phyloP scores from a whole-genome alignment of 2,329 filamentous ascomycete genomes.

The Metarhizium brunneum region DNA sequence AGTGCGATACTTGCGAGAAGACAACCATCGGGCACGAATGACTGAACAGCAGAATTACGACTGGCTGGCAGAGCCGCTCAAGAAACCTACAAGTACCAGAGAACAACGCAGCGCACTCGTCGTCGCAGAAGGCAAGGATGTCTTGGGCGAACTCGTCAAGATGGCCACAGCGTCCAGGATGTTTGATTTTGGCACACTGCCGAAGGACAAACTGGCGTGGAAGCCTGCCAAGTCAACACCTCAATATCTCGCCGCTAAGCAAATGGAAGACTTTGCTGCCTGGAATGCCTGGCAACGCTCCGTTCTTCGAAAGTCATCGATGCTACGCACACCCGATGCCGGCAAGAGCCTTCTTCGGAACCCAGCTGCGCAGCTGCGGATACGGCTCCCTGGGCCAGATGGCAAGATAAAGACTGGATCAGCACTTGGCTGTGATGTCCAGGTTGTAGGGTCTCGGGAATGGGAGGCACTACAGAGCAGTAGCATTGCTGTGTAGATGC shows the following conservation, averaged over 20 bases:
- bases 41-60: slow-evolving; percentile 45
- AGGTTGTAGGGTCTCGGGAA: slow-evolving; percentile 43
- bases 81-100: slow-evolving; percentile 30
- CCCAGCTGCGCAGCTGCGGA: slow-evolving; percentile 39
- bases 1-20: slow-evolving; percentile 58
- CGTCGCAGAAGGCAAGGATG: slow-evolving; percentile 52
- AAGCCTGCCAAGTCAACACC: slow-evolving; percentile 54
- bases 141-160: slow-evolving; percentile 54
- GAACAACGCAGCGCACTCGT: slow-evolving; percentile 44
- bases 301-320: slow-evolving; percentile 43
- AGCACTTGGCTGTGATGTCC: slow-evolving; percentile 26
- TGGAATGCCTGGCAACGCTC: slow-evolving; percentile 51
- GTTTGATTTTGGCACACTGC: slow-evolving; percentile 49
- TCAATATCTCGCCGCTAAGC: slow-evolving; percentile 55
- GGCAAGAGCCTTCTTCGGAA: slow-evolving; percentile 13
- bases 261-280: slow-evolving; percentile 54
- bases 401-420: slow-evolving; percentile 31
- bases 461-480: slow-evolving; percentile 46
- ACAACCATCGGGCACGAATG: slow-evolving; percentile 53
- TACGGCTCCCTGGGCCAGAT: slow-evolving; percentile 36
- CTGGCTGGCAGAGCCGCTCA: slow-evolving; percentile 55
- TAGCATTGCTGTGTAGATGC: slow-evolving; percentile 17
- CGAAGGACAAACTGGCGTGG: slow-evolving; percentile 56
- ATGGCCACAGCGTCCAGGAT: slow-evolving; percentile 47
- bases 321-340: slow-evolving; percentile 20